A percentile compares a stretch with the other conserved stretches of the same genome.
phyloP scores from a whole-genome alignment of 2,329 filamentous ascomycete species.

The Stemphylium lycopersici region DNA sequence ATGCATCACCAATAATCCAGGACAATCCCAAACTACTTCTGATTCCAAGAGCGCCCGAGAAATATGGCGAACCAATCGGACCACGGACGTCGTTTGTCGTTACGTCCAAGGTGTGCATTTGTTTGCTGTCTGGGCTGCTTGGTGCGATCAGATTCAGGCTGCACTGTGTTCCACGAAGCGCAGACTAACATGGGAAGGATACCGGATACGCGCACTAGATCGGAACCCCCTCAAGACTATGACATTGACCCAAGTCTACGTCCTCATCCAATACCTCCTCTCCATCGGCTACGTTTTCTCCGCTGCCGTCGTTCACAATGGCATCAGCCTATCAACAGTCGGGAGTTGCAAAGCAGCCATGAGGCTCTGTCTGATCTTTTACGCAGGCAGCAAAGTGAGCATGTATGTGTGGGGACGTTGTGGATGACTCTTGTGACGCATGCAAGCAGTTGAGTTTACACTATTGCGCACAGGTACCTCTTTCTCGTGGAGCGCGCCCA shows the following conservation, averaged over 20 bases:
- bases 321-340: conserved; percentile 34
- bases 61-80: not conserved
- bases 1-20: not conserved
- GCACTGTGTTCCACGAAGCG: not conserved
- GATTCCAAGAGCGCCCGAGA: not conserved
- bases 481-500: conserved; percentile 53
- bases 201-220: conserved; percentile 20
- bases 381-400: conserved; percentile 22
- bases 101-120: conserved; percentile 4
- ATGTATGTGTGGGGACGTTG: conserved; percentile 10
- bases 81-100: not conserved
- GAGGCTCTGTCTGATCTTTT: conserved; percentile 47
- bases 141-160: not conserved
- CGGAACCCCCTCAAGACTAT: conserved; percentile 1
- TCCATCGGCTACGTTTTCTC: conserved; percentile 45
- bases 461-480: conserved; percentile 38
- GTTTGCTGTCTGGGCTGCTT: conserved; percentile 4
- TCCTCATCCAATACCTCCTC: conserved; percentile 44
- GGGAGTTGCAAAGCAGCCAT: conserved; percentile 43
- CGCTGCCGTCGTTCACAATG: conserved; percentile 42
- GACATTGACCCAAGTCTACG: conserved; percentile 33
- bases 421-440: not conserved
- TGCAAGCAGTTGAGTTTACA: not conserved
- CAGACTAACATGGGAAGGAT: conserved; percentile 18
- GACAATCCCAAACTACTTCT: not conserved